Conservation (phyloP, 2,329 filamentous ascomycete species). For the Plectosphaerella cucumerina region DNA sequence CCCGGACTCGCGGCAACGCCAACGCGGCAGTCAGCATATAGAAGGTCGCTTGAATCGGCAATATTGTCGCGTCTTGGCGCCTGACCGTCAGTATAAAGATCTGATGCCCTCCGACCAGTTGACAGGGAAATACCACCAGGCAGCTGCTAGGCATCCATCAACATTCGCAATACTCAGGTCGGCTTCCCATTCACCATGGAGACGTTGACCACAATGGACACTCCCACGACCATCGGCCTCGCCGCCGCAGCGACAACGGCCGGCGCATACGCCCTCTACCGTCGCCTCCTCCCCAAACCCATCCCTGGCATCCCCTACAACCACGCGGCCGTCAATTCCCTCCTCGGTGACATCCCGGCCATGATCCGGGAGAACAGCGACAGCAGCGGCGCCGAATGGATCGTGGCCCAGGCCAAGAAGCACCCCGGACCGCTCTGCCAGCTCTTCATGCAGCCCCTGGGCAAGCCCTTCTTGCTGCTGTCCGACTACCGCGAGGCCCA, state of each 20-base stretch:
- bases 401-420: conserved; percentile 18
- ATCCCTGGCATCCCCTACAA: conserved; percentile 24
- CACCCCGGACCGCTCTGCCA: conserved; percentile 14
- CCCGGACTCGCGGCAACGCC: too few relatives aligned
- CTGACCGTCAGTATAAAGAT: too few relatives aligned
- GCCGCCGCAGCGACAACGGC: background rate
- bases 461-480: conserved; percentile 14
- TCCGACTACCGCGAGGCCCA: conserved; percentile 16
- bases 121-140: too few relatives aligned
- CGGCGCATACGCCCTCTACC: background rate
- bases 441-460: conserved; percentile 14
- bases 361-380: background rate
- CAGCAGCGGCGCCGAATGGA: conserved; percentile 11
- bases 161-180: too few relatives aligned
- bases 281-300: conserved; percentile 17
- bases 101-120: too few relatives aligned
- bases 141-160: too few relatives aligned
- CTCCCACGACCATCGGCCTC: background rate
- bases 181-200: background rate
- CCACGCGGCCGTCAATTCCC: conserved; percentile 7
- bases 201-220: background rate
- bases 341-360: conserved; percentile 18
- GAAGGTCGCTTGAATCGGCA: too few relatives aligned
- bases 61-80: too few relatives aligned
- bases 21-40: too few relatives aligned